Base-by-base conservation (phyloP, 2,329 filamentous ascomycete genomes). In the Emmonsia crescens region DNA sequence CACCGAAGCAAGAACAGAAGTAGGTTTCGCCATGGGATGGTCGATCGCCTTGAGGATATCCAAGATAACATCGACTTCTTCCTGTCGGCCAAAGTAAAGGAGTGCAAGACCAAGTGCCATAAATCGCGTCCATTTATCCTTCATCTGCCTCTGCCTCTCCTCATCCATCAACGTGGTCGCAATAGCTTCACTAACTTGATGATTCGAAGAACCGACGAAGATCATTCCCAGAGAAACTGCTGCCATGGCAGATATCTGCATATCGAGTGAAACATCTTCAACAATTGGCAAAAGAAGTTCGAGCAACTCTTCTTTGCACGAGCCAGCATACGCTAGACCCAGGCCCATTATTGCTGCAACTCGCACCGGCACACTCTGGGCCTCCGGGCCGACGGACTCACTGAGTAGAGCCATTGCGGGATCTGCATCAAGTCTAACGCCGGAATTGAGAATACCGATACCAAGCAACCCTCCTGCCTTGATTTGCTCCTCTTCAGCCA, bases 101-200 rank as follows among this genome's bases (percentile, higher is more conserved):
- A 99, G 83, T 1, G 93, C 94, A 65, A 99, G 83, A 66, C 94
- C 94, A 49, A 99, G 86, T 24, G 90, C 92, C 79, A 99, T 88
- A 79, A 99, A 99, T 21, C 94, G 87, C 38, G 92, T 94, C 94
- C 94, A 99, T 78, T 97, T 99, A 77, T 97, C 91, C 68, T 95
- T 96, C 64, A 99, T 80, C 74, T 96, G 92, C 70, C 84, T 87
- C 77, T 89, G 88, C 62, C 92, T 86, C 63, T 97, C 93, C 62
- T 97, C 93, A 67, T 99, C 94, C 76, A 99, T 85, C 68, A 99
- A 81, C 0, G 93, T 96, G 61, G 89, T 90, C 60, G 97, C 87
- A 68, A 99, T 94, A 10, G 92, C 88, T 76, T 96, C 90, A 66
- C 89, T 94, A 63, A 97, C 88, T 68, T 96, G 91, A 42, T 91